Percentiles rank a stretch among this genome's conserved stretches.
Conservation (phyloP, 345 rosid genomes). For the Turritis glabra region DNA sequence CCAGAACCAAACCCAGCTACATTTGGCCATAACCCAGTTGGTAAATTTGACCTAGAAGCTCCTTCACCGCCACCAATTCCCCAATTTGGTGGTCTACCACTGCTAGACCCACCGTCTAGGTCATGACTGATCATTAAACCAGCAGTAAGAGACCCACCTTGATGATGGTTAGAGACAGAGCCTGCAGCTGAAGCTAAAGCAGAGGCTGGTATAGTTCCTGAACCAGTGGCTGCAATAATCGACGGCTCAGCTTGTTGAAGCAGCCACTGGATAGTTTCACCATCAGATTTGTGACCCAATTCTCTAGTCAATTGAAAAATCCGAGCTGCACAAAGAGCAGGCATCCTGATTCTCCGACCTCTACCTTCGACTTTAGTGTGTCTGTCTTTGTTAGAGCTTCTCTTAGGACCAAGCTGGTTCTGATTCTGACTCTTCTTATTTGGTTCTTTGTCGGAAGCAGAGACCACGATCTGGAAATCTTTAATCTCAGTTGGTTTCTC, state of each 20-base stretch:
- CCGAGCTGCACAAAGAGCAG: conserved; percentile 96
- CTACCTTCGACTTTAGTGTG: conserved; percentile 97
- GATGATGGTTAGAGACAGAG: conserved; percentile 61
- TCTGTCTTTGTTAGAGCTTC: conserved; percentile 92
- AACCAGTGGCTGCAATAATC: conserved; percentile 86
- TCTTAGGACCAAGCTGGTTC: conserved; percentile 66
- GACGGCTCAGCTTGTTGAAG: conserved; percentile 96
- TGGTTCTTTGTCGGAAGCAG: conserved; percentile 58
- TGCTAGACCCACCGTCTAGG: conserved; percentile 45
- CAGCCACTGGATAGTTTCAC: conserved; percentile 96
- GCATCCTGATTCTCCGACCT: conserved; percentile 96
- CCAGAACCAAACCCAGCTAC: conserved; percentile 58
- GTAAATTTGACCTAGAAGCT: conserved; percentile 62
- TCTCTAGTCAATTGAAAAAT: conserved; percentile 95
- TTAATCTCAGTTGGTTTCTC: conserved; percentile 61
- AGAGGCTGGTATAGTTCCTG: conserved; percentile 95
- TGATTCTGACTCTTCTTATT: conserved; percentile 46
- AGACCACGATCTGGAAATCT: conserved; percentile 71
- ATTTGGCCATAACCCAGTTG: conserved; percentile 76
- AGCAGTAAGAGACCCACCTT: conserved; percentile 57
- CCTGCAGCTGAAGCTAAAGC: conserved; percentile 66
- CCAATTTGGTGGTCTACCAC: conserved; percentile 67
- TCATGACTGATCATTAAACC: conserved; percentile 81
- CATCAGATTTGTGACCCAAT: conserved; percentile 97
- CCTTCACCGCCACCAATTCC: conserved; percentile 54